phyloP scores from a whole-genome alignment of 768 basidiomycete genomes.

The Porpolomopsis calyptriformis region DNA sequence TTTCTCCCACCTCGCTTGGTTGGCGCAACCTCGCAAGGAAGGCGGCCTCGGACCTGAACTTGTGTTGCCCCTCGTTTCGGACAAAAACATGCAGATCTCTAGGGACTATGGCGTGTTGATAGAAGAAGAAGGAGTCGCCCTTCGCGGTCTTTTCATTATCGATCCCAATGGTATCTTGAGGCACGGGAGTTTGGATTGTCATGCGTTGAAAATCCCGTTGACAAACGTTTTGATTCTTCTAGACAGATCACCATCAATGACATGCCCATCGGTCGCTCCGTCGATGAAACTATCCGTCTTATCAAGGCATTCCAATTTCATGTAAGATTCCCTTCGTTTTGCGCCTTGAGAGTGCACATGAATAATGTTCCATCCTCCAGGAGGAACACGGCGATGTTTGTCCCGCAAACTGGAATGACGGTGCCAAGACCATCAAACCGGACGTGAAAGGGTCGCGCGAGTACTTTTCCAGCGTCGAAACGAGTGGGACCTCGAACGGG shows the following conservation, averaged over 20 bases:
- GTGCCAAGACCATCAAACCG: conserved; percentile 71
- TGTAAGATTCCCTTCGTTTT: conserved; percentile 29
- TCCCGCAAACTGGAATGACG: conserved; percentile 84
- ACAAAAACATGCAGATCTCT: conserved; percentile 68
- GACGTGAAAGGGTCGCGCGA: conserved; percentile 64
- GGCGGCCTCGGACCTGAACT: conserved; percentile 88
- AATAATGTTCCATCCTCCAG: conserved; percentile 23
- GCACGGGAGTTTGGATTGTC: conserved; percentile 21
- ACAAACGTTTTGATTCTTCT: background rate
- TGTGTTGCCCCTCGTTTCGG: conserved; percentile 73
- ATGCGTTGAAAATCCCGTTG: background rate
- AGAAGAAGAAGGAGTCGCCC: conserved; percentile 79
- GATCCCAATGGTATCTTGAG: conserved; percentile 73
- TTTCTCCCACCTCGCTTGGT: conserved; percentile 82
- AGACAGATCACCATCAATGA: conserved; percentile 88
- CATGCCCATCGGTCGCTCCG: conserved; percentile 89
- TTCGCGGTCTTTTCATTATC: conserved; percentile 81
- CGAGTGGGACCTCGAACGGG: conserved; percentile 14
- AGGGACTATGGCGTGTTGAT: conserved; percentile 83
- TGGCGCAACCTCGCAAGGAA: conserved; percentile 66
- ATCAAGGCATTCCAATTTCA: conserved; percentile 91
- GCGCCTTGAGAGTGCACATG: background rate
- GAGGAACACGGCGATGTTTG: conserved; percentile 89
- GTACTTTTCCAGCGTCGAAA: conserved; percentile 44
- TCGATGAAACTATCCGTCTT: conserved; percentile 85